Conservation (phyloP, 257 asterid species). For the Salvia hispanica region DNA sequence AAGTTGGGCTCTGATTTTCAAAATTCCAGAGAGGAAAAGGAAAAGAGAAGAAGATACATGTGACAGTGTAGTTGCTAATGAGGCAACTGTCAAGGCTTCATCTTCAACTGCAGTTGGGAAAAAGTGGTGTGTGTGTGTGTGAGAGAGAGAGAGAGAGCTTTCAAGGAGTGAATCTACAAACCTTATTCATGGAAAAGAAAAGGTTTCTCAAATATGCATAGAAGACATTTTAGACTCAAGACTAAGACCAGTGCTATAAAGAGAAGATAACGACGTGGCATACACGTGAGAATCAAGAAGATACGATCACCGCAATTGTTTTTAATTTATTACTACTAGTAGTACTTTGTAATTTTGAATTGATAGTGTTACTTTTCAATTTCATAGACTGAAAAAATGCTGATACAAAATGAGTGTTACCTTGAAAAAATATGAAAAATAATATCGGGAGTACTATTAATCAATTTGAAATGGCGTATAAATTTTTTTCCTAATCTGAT, state of each 20-base stretch:
- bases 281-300: constrained; percentile 50
- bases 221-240: neutral
- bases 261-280: constrained; percentile 50
- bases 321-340: neutral
- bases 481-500: too few species aligned
- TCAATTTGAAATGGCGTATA: too few species aligned
- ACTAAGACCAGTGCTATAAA: constrained; percentile 37
- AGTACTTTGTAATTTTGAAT: neutral
- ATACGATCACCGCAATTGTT: constrained; percentile 27
- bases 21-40: constrained; percentile 70
- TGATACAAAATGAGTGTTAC: too few species aligned
- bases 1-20: constrained; percentile 60
- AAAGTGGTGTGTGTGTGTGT: constrained; percentile 16
- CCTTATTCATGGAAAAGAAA: constrained; percentile 59
- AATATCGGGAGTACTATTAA: too few species aligned
- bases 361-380: neutral
- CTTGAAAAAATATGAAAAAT: too few species aligned
- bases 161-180: constrained; percentile 39
- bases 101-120: constrained; percentile 39
- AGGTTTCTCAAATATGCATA: constrained; percentile 29
- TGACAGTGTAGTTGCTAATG: constrained; percentile 38
- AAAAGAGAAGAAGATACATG: constrained; percentile 45
- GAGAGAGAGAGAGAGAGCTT: constrained; percentile 24
- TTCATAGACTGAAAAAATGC: too few species aligned
- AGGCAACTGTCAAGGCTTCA: constrained; percentile 46